These are phyloP conservation scores for Linderniella brevidens DNA, from an alignment of 257 asterid genomes.

Conservation along the genomic window DNA sequence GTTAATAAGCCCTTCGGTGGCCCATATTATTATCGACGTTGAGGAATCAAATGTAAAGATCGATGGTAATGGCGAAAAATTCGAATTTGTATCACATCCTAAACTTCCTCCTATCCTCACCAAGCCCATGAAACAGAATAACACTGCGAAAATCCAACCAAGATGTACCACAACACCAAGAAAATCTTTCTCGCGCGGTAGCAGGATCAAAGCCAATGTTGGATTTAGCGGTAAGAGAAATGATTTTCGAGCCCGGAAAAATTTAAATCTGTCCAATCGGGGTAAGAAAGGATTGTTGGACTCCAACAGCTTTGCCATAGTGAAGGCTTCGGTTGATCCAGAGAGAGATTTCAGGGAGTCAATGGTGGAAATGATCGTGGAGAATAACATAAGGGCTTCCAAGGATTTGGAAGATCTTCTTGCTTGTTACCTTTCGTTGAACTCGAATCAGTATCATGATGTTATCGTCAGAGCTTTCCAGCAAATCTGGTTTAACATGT, in stretches of 20 bases:
- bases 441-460: conserved; percentile 58
- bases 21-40: too few relatives aligned
- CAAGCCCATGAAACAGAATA: conserved; percentile 14
- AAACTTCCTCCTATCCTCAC: conserved; percentile 49
- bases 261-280: too few relatives aligned
- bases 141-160: neutral
- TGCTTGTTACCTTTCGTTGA: conserved; percentile 71
- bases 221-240: conserved; percentile 21
- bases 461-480: conserved; percentile 67
- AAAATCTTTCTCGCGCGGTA: conserved; percentile 31
- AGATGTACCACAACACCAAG: too few relatives aligned
- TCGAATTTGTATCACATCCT: conserved; percentile 22
- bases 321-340: conserved; percentile 80
- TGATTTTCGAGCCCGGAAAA: conserved; percentile 18
- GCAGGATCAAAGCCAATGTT: conserved; percentile 32
- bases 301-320: conserved; percentile 64
- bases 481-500: conserved; percentile 68
- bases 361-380: conserved; percentile 84
- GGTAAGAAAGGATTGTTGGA: conserved; percentile 9
- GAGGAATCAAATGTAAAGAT: too few relatives aligned
- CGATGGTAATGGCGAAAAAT: conserved; percentile 1
- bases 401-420: conserved; percentile 76
- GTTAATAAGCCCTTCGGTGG: too few relatives aligned
- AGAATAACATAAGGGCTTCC: conserved; percentile 50
- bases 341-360: conserved; percentile 75